Conservation (phyloP, 139 green algal species). For the Chlorella sp. region DNA sequence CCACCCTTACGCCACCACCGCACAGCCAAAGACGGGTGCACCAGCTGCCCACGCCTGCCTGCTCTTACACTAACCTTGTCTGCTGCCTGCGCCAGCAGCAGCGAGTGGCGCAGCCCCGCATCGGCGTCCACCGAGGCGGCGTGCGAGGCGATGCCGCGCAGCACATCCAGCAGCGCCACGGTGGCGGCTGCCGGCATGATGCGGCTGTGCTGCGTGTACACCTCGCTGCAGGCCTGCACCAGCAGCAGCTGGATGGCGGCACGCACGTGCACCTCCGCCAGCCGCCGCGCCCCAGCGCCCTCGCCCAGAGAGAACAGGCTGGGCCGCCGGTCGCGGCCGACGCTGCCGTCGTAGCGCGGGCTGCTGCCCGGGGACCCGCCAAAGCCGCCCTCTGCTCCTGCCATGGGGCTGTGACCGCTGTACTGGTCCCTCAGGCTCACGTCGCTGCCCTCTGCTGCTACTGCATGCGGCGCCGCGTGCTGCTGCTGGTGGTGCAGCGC, state of each 20-base stretch:
- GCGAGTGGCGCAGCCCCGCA: slow-evolving; percentile 61
- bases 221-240: slow-evolving; percentile 75
- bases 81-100: slow-evolving; percentile 70
- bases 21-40: neutral
- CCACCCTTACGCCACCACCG: neutral
- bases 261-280: slow-evolving; percentile 79
- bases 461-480: neutral
- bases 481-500: no score
- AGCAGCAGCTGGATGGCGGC: slow-evolving; percentile 91
- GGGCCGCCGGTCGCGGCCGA: slow-evolving; percentile 5
- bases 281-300: slow-evolving; percentile 78
- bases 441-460: neutral
- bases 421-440: slow-evolving; percentile 4
- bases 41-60: no score
- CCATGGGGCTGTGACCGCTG: slow-evolving; percentile 9
- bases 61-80: neutral
- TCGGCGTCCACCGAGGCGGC: slow-evolving; percentile 79
- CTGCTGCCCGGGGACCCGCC: neutral
- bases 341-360: neutral
- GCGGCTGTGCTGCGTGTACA: slow-evolving; percentile 63
- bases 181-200: slow-evolving; percentile 50
- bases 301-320: slow-evolving; percentile 64
- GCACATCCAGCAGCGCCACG: slow-evolving; percentile 69
- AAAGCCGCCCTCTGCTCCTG: neutral
- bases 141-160: slow-evolving; percentile 72